Conservation (phyloP, 2,329 filamentous ascomycete species). For the Remersonia thermophila region DNA sequence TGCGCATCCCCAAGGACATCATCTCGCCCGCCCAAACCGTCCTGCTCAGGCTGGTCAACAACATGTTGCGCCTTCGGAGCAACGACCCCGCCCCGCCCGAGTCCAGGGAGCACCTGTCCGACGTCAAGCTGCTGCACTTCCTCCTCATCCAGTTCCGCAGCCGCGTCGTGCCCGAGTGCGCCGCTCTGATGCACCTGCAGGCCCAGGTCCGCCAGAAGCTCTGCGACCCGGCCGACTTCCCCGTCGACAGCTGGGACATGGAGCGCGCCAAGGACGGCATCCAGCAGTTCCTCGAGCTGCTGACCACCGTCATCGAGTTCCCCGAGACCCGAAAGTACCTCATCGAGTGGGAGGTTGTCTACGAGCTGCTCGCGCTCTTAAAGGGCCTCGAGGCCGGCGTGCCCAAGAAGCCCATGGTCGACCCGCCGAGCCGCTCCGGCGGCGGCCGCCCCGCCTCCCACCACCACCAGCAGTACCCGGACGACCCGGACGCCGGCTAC, state of each 20-base stretch:
- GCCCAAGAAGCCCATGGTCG: constrained; percentile 62
- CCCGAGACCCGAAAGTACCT: constrained; percentile 71
- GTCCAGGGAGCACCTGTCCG: constrained; percentile 40
- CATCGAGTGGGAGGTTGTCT: constrained; percentile 83
- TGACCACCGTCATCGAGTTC: constrained; percentile 79
- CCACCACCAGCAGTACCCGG: constrained; percentile 7
- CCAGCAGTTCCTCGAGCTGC: constrained; percentile 87
- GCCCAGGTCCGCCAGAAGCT: constrained; percentile 71
- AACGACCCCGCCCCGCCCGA: constrained; percentile 32
- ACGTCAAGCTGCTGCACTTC: constrained; percentile 64
- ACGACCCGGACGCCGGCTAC: constrained; percentile 17
- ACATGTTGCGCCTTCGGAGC: constrained; percentile 60
- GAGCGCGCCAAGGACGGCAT: constrained; percentile 91
- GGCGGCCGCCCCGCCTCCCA: constrained; percentile 16
- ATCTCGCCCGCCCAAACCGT: constrained; percentile 92
- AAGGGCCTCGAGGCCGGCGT: constrained; percentile 81
- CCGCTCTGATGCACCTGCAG: constrained; percentile 87
- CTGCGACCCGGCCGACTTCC: constrained; percentile 74
- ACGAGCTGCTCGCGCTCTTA: constrained; percentile 76
- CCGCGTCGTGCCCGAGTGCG: constrained; percentile 85
- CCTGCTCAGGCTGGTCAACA: constrained; percentile 78
- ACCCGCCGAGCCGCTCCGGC: constrained; percentile 25
- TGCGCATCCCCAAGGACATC: constrained; percentile 88
- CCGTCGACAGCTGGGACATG: constrained; percentile 94
- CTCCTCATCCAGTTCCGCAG: constrained; percentile 86